A percentile compares a stretch with the other conserved stretches of the same genome.
These are phyloP conservation scores for Xylariaceae sp. DNA, from an alignment of 2,329 filamentous ascomycete species.

Conservation along the genomic window DNA sequence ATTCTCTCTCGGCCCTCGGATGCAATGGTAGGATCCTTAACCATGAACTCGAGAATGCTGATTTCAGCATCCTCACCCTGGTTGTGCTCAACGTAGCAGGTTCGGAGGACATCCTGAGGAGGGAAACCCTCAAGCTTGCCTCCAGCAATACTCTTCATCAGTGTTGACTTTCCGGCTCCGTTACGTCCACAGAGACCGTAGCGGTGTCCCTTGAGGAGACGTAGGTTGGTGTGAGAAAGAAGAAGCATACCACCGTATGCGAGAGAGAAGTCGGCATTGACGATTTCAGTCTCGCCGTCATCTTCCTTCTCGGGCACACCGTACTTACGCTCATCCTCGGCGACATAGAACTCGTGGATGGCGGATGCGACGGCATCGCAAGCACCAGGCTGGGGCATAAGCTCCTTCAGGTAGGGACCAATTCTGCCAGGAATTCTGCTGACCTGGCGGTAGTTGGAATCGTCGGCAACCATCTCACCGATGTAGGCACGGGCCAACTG, in stretches of 20 bases:
- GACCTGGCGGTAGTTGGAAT: conserved; percentile 77
- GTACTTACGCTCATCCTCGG: conserved; percentile 82
- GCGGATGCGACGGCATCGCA: conserved; percentile 61
- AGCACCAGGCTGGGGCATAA: conserved; percentile 59
- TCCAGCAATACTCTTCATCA: conserved; percentile 93
- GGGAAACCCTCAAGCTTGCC: conserved; percentile 98
- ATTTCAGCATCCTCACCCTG: conserved; percentile 97
- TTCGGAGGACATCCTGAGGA: conserved; percentile 82
- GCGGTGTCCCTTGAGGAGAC: conserved; percentile 90
- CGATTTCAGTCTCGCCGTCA: conserved; percentile 89
- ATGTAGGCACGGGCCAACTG: conserved; percentile 68
- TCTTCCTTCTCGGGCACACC: conserved; percentile 82
- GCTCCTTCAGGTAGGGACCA: conserved; percentile 66
- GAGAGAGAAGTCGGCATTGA: conserved; percentile 95
- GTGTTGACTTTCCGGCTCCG: conserved; percentile 96
- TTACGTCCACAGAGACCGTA: conserved; percentile 97
- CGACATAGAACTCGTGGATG: conserved; percentile 72
- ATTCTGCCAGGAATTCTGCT: conserved; percentile 65
- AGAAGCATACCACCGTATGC: conserved; percentile 97
- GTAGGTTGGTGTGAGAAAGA: conserved; percentile 90
- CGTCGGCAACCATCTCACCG: conserved; percentile 77
- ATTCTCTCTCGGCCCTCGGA: conserved; percentile 76
- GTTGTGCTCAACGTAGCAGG: conserved; percentile 98
- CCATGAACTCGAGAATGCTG: conserved; percentile 88
- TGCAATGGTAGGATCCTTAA: conserved; percentile 81